Percentiles rank a stretch among this genome's conserved stretches.
phyloP scores from a whole-genome alignment of 1,139 yeast species.

The Spencermartinsiella ligniputridi region DNA sequence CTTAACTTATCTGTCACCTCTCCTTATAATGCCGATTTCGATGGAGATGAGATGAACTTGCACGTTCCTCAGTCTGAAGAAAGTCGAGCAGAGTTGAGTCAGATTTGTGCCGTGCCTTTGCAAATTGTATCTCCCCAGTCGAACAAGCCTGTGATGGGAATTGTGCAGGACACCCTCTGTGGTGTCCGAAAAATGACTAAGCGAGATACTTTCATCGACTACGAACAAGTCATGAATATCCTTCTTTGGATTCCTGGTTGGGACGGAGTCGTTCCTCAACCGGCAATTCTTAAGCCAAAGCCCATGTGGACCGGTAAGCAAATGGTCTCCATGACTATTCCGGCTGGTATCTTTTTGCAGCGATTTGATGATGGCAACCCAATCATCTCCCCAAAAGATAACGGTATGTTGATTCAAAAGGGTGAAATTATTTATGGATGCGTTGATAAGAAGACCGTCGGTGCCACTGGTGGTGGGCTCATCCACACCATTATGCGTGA shows the following conservation, averaged over 20 bases:
- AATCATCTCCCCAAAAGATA: constrained; percentile 78
- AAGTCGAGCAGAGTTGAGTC: constrained; percentile 92
- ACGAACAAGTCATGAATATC: constrained; percentile 94
- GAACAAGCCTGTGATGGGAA: constrained; percentile 99
- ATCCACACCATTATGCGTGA: constrained; percentile 97
- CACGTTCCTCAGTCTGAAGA: constrained; percentile 99
- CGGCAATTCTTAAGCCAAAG: constrained; percentile 89
- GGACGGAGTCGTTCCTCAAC: constrained; percentile 99
- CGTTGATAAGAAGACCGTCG: constrained; percentile 96
- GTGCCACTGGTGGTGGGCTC: constrained; percentile 97
- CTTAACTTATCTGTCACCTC: constrained; percentile 94
- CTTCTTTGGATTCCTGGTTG: constrained; percentile 97
- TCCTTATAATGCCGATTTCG: constrained; percentile 99
- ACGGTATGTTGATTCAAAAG: constrained; percentile 86
- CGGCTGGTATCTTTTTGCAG: constrained; percentile 91
- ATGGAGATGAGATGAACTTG: constrained; percentile 99
- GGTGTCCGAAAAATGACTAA: constrained; percentile 95
- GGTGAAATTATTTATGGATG: constrained; percentile 97
- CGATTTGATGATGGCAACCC: constrained; percentile 89
- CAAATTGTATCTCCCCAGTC: constrained; percentile 98
- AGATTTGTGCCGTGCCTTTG: constrained; percentile 93
- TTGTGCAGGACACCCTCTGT: constrained; percentile 96
- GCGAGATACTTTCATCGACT: constrained; percentile 83
- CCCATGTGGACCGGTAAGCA: constrained; percentile 99
- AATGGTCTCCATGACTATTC: constrained; percentile 85